These are phyloP conservation scores for Fusarium longipes DNA, from an alignment of 2,329 filamentous ascomycete genomes.

Conservation along the genomic window DNA sequence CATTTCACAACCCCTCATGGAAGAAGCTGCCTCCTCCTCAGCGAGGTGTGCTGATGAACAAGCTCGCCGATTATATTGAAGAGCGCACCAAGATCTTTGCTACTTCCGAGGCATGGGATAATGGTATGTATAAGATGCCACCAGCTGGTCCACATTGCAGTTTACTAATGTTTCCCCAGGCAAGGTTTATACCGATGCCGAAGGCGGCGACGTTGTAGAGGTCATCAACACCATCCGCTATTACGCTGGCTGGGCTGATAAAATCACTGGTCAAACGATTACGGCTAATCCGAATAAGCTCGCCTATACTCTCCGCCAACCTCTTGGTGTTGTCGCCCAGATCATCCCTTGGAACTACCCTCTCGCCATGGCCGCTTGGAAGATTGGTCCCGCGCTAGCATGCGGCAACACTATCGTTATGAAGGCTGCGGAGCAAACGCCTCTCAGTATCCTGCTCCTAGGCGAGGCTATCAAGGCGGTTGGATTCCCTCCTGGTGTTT, in stretches of 20 bases:
- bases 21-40: conserved; percentile 72
- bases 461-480: conserved; percentile 75
- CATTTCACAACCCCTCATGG: conserved; percentile 75
- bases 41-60: conserved; percentile 74
- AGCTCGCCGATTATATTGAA: conserved; percentile 70
- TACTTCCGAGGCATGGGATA: conserved; percentile 77
- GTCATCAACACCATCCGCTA: conserved; percentile 50
- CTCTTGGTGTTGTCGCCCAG: conserved; percentile 78
- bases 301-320: conserved; percentile 73
- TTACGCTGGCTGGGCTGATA: conserved; percentile 83
- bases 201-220: conserved; percentile 68
- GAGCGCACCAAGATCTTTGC: conserved; percentile 64
- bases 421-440: conserved; percentile 81
- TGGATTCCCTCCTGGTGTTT: conserved; percentile 78
- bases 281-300: conserved; percentile 79
- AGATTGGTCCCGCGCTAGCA: conserved; percentile 77
- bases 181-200: conserved; percentile 70
- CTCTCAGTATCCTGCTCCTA: conserved; percentile 74
- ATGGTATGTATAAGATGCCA: conserved; percentile 25
- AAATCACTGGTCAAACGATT: conserved; percentile 84
- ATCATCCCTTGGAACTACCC: conserved; percentile 92
- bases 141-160: conserved; percentile 52
- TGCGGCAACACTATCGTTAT: conserved; percentile 77
- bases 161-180: conserved; percentile 52
- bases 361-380: conserved; percentile 81